Base-by-base conservation (phyloP, 192 early-diverging fungal genomes). In the Coemansia furcata region DNA sequence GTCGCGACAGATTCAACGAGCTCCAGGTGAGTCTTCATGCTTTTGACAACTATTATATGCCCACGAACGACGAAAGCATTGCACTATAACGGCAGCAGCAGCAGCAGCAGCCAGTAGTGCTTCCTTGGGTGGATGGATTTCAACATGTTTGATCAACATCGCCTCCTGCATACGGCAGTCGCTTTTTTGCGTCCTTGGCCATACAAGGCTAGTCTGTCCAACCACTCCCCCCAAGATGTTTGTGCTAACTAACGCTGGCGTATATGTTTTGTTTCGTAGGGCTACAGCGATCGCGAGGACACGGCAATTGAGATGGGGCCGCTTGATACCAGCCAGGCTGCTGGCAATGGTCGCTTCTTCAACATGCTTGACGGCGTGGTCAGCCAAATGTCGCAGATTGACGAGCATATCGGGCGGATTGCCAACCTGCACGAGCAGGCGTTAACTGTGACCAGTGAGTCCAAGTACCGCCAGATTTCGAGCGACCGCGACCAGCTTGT, bases 1-100 rank as follows among this genome's bases (percentile, higher is more conserved):
- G 82, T 21, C 82, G 82, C 62, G 82, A 84, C 71, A 74, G 82
- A 55, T 76, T 84, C 50, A 66, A 66, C 23, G 82, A 84, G 59
- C 74, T 84, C 30, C 76, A 76, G 77, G 76, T 79, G 52, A 61
- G 82, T 75, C n/a, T 9, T 6, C 17, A 38, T 38, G 23, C 58
- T 37, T 3, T 33, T 32, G 29, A 47, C n/a, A 29, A 5, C 50
- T 30, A 3, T 26, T 26, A 1, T 19, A 29, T 29, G 29, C 10
- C 14, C 29, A 14, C 32, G 12, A 29, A 2, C 29, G 26, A 11
- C 50, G 15, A 29, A 29, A 26, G 29, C 9, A 29, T 15, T 55
- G 52, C 30, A 35, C 32, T 26, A 32, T n/a, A 8, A 4, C 23
- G 14, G 3, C 15, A 17, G 52, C 12, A 11, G 49, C 6, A 10